Percentiles rank a stretch among this genome's conserved stretches.
Evolutionary conservation across 306 rosid genomes (phyloP).

Genomic region (Trichosanthes truncata): DNA sequence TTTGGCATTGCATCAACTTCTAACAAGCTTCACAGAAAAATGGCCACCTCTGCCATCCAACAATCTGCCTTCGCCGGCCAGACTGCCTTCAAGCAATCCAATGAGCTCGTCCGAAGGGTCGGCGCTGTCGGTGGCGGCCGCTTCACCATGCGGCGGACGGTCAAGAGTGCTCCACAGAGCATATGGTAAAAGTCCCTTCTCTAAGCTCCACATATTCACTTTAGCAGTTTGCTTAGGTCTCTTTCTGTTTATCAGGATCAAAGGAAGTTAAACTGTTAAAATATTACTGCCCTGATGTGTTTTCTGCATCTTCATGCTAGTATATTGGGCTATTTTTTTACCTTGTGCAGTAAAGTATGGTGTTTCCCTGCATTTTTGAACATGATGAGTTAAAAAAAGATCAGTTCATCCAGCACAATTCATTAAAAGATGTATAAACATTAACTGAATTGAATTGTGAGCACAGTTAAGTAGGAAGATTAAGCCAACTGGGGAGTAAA

Average conservation of each 20-base stretch:
- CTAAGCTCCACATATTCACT: not conserved
- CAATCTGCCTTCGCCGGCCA: slow-evolving; percentile 82
- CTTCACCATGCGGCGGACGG: slow-evolving; percentile 71
- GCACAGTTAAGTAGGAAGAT: not conserved
- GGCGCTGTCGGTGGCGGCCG: slow-evolving; percentile 57
- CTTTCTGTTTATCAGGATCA: not conserved
- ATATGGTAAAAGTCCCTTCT: slow-evolving; percentile 47
- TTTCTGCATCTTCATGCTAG: not conserved
- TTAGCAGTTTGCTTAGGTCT: not conserved
- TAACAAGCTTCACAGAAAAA: slow-evolving; percentile 18
- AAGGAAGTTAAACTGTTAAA: not conserved
- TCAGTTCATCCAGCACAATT: not conserved
- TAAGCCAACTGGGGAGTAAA: not conserved
- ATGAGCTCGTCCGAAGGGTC: slow-evolving; percentile 62
- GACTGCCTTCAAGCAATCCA: slow-evolving; percentile 61
- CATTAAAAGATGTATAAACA: not conserved
- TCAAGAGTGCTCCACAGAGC: slow-evolving; percentile 80
- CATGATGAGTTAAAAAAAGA: not conserved
- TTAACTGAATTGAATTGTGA: not conserved
- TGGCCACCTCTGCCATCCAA: slow-evolving; percentile 85
- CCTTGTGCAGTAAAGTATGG: not conserved
- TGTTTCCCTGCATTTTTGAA: not conserved
- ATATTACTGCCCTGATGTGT: not conserved
- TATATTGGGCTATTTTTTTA: not conserved
- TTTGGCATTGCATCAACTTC: not conserved